These are phyloP conservation scores for Allium cepa DNA, from an alignment of 106 monocot species.

Conservation along the genomic window DNA sequence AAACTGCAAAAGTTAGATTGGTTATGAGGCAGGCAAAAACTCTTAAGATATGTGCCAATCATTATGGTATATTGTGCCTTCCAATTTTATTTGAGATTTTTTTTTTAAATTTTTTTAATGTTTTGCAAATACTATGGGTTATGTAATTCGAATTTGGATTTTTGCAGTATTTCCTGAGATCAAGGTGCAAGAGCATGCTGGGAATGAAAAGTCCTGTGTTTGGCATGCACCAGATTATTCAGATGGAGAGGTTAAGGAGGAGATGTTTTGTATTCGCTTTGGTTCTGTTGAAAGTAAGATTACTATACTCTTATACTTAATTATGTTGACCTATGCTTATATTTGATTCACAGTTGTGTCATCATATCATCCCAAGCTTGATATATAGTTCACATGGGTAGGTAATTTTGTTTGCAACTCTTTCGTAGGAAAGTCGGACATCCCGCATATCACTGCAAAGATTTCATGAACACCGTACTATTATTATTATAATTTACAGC, in stretches of 20 bases:
- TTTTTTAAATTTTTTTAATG: not conserved
- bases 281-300: conserved; percentile 85
- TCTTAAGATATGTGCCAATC: conserved; percentile 97
- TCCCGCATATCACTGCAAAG: too few relatives aligned
- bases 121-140: not conserved
- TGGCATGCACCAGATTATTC: conserved; percentile 95
- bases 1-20: conserved; percentile 70
- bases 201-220: conserved; percentile 95
- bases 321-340: too few relatives aligned
- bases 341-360: too few relatives aligned
- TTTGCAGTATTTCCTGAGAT: conserved; percentile 45
- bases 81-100: not conserved
- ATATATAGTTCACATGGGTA: too few relatives aligned
- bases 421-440: too few relatives aligned
- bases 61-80: conserved; percentile 33
- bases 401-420: too few relatives aligned
- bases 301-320: not conserved
- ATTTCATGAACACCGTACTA: too few relatives aligned
- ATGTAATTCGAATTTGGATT: not conserved
- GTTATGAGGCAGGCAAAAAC: conserved; percentile 94
- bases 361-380: too few relatives aligned
- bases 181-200: conserved; percentile 82
- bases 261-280: conserved; percentile 85
- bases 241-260: conserved; percentile 91
- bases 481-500: too few relatives aligned